Evolutionary conservation across 2,329 filamentous ascomycete species (phyloP).

Genomic region (Monilinia fructicola): DNA sequence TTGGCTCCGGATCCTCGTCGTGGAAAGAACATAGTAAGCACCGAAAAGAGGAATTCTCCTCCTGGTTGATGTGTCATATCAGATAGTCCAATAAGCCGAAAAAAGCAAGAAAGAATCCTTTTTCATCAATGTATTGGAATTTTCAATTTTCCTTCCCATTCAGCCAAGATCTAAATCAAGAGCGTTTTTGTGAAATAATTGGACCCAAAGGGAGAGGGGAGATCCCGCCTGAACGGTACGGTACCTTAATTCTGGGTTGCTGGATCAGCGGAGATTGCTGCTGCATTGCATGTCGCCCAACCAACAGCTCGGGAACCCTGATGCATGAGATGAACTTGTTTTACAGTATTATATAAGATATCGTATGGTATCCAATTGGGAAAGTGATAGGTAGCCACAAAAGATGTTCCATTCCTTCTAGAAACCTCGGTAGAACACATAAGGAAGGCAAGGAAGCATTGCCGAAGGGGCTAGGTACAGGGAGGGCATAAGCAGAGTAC

Average conservation of each 20-base stretch:
- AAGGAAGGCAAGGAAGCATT: constrained; percentile 20
- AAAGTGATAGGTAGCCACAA: background rate
- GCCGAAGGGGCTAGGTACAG: constrained; percentile 13
- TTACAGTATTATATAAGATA: constrained; percentile 12
- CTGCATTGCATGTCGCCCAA: constrained; percentile 23
- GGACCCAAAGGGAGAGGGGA: constrained; percentile 9
- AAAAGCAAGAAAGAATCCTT: background rate
- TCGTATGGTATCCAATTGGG: constrained; percentile 17
- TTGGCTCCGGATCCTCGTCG: background rate
- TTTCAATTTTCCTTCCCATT: background rate
- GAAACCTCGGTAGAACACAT: constrained; percentile 25
- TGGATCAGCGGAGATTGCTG: constrained; percentile 20
- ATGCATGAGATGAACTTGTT: constrained; percentile 19
- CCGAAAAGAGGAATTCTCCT: background rate
- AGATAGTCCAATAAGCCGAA: background rate
- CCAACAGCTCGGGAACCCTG: constrained; percentile 16
- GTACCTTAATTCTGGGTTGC: constrained; percentile 3
- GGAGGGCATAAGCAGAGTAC: constrained; percentile 10
- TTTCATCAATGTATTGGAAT: background rate
- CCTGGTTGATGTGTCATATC: constrained; percentile 12
- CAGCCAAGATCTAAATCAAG: constrained; percentile 9
- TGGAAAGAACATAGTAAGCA: background rate
- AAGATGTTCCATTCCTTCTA: constrained; percentile 22
- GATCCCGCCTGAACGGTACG: constrained; percentile 22
- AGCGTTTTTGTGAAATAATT: constrained; percentile 10